These are phyloP conservation scores for Fusarium oligoseptatum DNA, from an alignment of 2,329 filamentous ascomycete genomes.

Conservation along the genomic window DNA sequence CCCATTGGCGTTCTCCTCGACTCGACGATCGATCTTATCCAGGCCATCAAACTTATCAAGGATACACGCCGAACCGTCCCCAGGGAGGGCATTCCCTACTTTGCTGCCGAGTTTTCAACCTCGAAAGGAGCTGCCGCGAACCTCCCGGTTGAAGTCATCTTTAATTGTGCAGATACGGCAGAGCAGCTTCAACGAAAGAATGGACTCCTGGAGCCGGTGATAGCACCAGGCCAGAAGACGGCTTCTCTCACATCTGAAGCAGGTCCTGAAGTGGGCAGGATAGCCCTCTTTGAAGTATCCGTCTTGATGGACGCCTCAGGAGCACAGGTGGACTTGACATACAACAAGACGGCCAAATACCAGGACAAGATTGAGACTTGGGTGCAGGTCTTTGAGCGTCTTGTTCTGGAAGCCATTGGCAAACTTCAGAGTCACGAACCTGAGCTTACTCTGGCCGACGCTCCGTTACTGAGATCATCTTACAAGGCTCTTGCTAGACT, in stretches of 20 bases:
- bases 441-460: slow-evolving; percentile 64
- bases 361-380: slow-evolving; percentile 60
- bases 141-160: slow-evolving; percentile 69
- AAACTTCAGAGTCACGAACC: slow-evolving; percentile 58
- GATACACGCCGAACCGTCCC: slow-evolving; percentile 62
- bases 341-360: slow-evolving; percentile 57
- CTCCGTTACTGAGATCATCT: slow-evolving; percentile 62
- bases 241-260: slow-evolving; percentile 59
- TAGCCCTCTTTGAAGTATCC: slow-evolving; percentile 65
- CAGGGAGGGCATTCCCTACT: slow-evolving; percentile 63
- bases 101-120: slow-evolving; percentile 59
- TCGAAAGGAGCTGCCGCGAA: slow-evolving; percentile 51
- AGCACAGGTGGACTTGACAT: slow-evolving; percentile 61
- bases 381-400: slow-evolving; percentile 62
- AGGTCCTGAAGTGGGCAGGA: slow-evolving; percentile 60
- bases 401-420: slow-evolving; percentile 60
- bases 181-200: slow-evolving; percentile 63
- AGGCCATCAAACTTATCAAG: slow-evolving; percentile 66
- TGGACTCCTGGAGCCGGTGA: slow-evolving; percentile 63
- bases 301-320: slow-evolving; percentile 59
- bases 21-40: slow-evolving; percentile 62
- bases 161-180: slow-evolving; percentile 66
- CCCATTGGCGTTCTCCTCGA: slow-evolving; percentile 62
- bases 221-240: slow-evolving; percentile 55
- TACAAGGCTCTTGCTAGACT: slow-evolving; percentile 61